Base-by-base conservation (phyloP, 352 stramenopile genomes). In the Globisporangium paroecandrum region DNA sequence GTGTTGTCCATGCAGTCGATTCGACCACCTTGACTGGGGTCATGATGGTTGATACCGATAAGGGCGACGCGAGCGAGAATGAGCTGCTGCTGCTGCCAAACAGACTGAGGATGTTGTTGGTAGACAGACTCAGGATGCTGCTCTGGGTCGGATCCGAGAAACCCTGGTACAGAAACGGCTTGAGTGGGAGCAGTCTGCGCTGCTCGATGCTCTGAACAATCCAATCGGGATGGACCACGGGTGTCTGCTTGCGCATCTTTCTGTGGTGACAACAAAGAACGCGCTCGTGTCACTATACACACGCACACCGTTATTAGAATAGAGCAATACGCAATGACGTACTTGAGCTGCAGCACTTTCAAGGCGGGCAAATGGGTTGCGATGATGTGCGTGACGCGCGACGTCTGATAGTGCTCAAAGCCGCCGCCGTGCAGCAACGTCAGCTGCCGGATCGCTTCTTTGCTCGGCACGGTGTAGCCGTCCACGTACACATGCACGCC, bases 171-270 rank as follows among this genome's bases (percentile, higher is more conserved):
- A 98, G 72, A 71, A 98, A 98, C 38, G 83, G 66, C 57, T 83
- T 80, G 69, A 93, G 65, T 0, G 89, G 79, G 6, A 98, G 70
- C 58, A 98, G 58, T 24, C 66, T 82, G 24, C 81, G 74, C 41
- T 85, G 72, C 47, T 90, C 71, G 15, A 98, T 88, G 72, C 91
- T 94, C 65, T 97, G 88, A 9, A 95, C 74, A 66, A 99, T 96
- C 96, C 96, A 99, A 24, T 96, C 75, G 0, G 96, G 95, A 60
- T 89, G 76, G 27, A 95, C 85, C 8, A 98, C 88, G 0, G 90
- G 94, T 53, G 84, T 76, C 12, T 79, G 78, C 25, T 77, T 81
- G 29, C 72, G 77, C 69, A 76, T 76, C 41, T 79, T 87, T 69
- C 88, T 96, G 55, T 24, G 1, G 20, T n/a, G 0, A 7, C 6